Evolutionary conservation across 306 rosid genomes (phyloP).

Genomic region (Vigna angularis): DNA sequence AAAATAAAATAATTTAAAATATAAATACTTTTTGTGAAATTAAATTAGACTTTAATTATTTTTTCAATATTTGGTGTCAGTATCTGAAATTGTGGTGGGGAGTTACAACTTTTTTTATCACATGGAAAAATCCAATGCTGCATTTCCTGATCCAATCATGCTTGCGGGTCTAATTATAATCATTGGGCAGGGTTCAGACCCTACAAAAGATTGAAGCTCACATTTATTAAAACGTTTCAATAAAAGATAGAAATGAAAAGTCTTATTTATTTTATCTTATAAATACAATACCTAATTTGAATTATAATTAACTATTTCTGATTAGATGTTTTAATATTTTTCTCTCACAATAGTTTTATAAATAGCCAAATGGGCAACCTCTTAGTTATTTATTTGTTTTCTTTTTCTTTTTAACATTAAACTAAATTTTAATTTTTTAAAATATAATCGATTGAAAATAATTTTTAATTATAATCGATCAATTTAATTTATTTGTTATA

Average conservation of each 20-base stretch:
- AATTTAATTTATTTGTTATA: too few species aligned
- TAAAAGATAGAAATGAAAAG: neutral
- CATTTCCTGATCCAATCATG: conserved; percentile 18
- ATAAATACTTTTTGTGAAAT: too few species aligned
- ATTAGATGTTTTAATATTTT: too few species aligned
- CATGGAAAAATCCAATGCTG: neutral
- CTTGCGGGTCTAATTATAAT: conserved; percentile 6
- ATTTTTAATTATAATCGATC: too few species aligned
- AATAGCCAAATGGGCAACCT: too few species aligned
- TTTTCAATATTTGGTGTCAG: neutral
- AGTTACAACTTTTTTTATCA: neutral
- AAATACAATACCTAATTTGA: neutral
- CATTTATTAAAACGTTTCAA: neutral
- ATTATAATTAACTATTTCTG: too few species aligned
- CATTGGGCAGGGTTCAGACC: neutral
- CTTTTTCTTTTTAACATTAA: too few species aligned
- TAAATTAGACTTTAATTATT: too few species aligned
- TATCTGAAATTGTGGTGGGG: neutral
- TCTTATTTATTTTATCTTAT: neutral
- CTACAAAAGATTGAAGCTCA: neutral
- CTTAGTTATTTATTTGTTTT: too few species aligned
- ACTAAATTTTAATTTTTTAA: too few species aligned
- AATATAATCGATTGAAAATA: too few species aligned
- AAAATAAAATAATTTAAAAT: too few species aligned
- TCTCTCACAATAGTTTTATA: neutral